Conservation (phyloP, 495 filamentous ascomycete species). For the Parathielavia hyrcaniae region DNA sequence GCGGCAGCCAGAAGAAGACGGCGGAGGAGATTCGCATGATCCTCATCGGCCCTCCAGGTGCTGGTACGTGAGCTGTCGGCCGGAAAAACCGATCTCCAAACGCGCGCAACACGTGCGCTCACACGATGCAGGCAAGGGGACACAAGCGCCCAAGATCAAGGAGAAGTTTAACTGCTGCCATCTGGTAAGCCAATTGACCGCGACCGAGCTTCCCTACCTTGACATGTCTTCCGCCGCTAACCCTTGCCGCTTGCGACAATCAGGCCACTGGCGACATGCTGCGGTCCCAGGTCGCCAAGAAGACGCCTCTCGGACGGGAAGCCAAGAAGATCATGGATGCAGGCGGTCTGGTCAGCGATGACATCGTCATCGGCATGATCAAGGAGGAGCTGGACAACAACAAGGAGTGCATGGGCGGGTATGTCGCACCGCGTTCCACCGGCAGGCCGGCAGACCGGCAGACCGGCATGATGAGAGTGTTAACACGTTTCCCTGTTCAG, state of each 20-base stretch:
- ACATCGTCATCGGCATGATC: slow-evolving; percentile 99
- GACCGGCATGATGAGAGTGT: background rate
- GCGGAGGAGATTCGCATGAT: slow-evolving; percentile 81
- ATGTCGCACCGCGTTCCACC: slow-evolving; percentile 32
- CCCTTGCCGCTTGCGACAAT: slow-evolving; percentile 3
- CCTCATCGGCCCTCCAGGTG: slow-evolving; percentile 94
- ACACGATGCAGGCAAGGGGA: slow-evolving; percentile 79
- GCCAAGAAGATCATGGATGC: slow-evolving; percentile 99
- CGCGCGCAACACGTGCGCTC: slow-evolving; percentile 10
- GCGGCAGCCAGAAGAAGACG: slow-evolving; percentile 39
- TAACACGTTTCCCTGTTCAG: slow-evolving; percentile 40
- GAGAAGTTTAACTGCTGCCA: slow-evolving; percentile 96
- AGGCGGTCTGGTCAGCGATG: slow-evolving; percentile 94
- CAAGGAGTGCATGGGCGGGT: slow-evolving; percentile 93
- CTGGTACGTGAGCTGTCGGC: slow-evolving; percentile 57
- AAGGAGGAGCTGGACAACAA: slow-evolving; percentile 93
- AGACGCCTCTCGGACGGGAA: slow-evolving; percentile 88
- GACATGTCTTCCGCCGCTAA: slow-evolving; percentile 10
- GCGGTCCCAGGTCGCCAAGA: slow-evolving; percentile 95
- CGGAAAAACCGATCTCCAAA: background rate
- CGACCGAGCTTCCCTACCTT: background rate
- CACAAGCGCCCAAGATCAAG: slow-evolving; percentile 95
- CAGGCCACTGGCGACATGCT: slow-evolving; percentile 99
- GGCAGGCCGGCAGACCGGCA: background rate
- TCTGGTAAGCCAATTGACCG: slow-evolving; percentile 58